phyloP scores from a whole-genome alignment of 495 filamentous ascomycete species.

The Acidomyces sp. region DNA sequence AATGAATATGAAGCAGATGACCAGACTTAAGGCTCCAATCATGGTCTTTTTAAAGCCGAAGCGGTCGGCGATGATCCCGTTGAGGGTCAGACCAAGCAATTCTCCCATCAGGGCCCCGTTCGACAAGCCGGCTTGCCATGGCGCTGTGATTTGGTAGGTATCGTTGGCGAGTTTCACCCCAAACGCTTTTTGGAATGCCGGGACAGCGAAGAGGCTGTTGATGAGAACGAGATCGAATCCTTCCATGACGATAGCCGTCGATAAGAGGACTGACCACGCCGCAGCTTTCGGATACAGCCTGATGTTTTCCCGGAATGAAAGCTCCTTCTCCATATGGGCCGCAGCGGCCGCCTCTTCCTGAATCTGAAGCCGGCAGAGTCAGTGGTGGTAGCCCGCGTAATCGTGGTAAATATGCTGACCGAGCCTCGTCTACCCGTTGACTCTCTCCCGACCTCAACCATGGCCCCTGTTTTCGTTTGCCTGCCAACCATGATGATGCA shows the following conservation, averaged over 20 bases:
- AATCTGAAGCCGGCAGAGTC: too few species aligned
- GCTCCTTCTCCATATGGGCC: too few species aligned
- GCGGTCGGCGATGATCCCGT: slow-evolving; percentile 59
- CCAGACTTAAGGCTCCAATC: slow-evolving; percentile 49
- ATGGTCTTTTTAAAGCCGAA: slow-evolving; percentile 58
- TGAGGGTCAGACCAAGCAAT: slow-evolving; percentile 55
- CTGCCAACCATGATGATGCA: too few species aligned
- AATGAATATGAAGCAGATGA: slow-evolving; percentile 57
- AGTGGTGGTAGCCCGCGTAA: too few species aligned
- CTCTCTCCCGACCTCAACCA: too few species aligned
- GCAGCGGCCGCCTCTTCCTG: too few species aligned
- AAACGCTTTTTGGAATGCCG: slow-evolving; percentile 54
- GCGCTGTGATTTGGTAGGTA: slow-evolving; percentile 54
- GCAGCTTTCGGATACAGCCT: slow-evolving; percentile 45
- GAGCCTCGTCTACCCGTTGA: too few species aligned
- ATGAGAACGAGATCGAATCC: slow-evolving; percentile 49
- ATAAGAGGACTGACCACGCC: slow-evolving; percentile 47
- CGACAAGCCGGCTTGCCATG: slow-evolving; percentile 66
- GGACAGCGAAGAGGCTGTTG: slow-evolving; percentile 28
- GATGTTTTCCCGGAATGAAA: slow-evolving; percentile 24
- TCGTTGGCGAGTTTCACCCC: slow-evolving; percentile 41
- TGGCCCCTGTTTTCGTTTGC: too few species aligned
- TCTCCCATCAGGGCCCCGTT: slow-evolving; percentile 53
- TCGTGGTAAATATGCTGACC: too few species aligned
- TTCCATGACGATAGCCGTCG: slow-evolving; percentile 52